Percentiles rank a stretch among this genome's conserved stretches.
These are phyloP conservation scores for Candida sanyaensis DNA, from an alignment of 1,139 yeast species.

Conservation along the genomic window DNA sequence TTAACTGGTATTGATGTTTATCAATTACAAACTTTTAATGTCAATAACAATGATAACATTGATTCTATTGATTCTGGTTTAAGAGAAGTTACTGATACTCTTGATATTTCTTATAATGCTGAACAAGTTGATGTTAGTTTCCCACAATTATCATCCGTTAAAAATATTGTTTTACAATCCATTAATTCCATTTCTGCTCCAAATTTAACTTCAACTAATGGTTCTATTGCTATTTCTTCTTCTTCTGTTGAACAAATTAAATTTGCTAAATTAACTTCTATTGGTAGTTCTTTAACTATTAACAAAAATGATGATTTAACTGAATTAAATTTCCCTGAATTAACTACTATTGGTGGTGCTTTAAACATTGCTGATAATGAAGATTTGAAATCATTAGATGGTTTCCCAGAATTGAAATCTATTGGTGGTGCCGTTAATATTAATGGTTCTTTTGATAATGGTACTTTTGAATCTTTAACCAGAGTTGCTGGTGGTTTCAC, in stretches of 20 bases:
- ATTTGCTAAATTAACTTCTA: conserved; percentile 53
- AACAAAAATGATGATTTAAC: conserved; percentile 72
- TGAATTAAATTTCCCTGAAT: conserved; percentile 66
- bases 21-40: conserved; percentile 71
- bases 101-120: conserved; percentile 85
- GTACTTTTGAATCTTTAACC: conserved; percentile 68
- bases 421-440: conserved; percentile 88
- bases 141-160: conserved; percentile 75
- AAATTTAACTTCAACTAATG: conserved; percentile 69
- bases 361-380: conserved; percentile 85
- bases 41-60: conserved; percentile 80
- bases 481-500: conserved; percentile 91
- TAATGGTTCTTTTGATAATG: conserved; percentile 77
- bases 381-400: conserved; percentile 60
- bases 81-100: conserved; percentile 68
- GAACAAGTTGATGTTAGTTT: conserved; percentile 68
- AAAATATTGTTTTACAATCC: conserved; percentile 80
- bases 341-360: conserved; percentile 82
- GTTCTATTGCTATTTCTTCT: conserved; percentile 77
- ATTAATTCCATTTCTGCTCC: conserved; percentile 72
- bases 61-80: conserved; percentile 70
- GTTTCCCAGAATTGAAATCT: conserved; percentile 71
- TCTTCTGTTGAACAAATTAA: conserved; percentile 59
- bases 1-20: conserved; percentile 81
- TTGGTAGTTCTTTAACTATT: conserved; percentile 84